Evolutionary conservation across 2,329 filamentous ascomycete genomes (phyloP).

Genomic region (Falciphora oryzae): DNA sequence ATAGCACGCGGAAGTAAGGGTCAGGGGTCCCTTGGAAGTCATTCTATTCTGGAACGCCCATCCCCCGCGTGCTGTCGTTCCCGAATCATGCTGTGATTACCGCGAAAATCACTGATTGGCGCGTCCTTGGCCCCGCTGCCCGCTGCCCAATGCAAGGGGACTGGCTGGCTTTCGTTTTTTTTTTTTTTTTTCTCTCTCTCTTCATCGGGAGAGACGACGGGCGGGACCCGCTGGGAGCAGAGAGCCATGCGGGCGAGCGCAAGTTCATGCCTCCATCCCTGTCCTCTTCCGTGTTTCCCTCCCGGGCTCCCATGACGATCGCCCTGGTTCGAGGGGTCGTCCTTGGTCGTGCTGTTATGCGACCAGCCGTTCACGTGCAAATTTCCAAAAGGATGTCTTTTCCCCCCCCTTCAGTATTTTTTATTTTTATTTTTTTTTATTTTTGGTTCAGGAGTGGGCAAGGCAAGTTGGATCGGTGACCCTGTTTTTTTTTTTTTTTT

Average conservation of each 20-base stretch:
- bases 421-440: not conserved
- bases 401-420: too few relatives aligned
- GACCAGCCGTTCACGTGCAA: not conserved
- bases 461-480: not conserved
- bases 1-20: not conserved
- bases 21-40: not conserved
- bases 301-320: not conserved
- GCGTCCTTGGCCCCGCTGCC: not conserved
- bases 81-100: not conserved
- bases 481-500: too few relatives aligned
- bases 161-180: not conserved
- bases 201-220: not conserved
- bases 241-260: too few relatives aligned
- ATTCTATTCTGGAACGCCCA: constrained; percentile 11
- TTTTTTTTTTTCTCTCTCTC: not conserved
- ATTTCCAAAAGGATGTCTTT: not conserved
- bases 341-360: not conserved
- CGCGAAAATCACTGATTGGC: not conserved
- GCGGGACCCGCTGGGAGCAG: not conserved
- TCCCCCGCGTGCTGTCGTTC: constrained; percentile 10
- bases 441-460: too few relatives aligned
- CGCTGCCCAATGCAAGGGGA: not conserved
- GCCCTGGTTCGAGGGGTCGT: not conserved
- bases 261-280: not conserved
- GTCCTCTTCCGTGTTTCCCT: not conserved